A percentile compares a stretch with the other conserved stretches of the same genome.
These are phyloP conservation scores for Acanthamoeba triangularis DNA, from an alignment of 208 protist genomes.

Conservation along the genomic window DNA sequence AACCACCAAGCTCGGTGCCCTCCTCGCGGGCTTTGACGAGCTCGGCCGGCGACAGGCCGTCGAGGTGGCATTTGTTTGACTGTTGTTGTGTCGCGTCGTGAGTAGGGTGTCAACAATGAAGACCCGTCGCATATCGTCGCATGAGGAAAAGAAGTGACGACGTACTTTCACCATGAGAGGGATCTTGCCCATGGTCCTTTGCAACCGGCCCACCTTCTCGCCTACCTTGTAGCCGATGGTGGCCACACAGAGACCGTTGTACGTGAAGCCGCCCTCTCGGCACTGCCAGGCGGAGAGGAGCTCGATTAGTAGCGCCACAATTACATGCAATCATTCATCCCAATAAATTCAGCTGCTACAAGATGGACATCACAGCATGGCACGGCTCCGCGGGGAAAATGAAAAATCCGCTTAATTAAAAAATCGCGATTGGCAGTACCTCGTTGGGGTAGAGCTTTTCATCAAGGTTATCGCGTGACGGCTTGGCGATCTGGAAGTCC, in stretches of 20 bases:
- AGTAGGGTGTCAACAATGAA: neutral
- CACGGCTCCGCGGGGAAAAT: neutral
- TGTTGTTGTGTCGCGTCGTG: neutral
- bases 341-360: neutral
- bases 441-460: constrained; percentile 73
- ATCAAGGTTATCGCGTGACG: constrained; percentile 3
- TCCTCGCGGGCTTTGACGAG: constrained; percentile 85
- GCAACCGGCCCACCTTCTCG: constrained; percentile 18
- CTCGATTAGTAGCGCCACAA: neutral
- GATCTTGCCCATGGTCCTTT: constrained; percentile 84
- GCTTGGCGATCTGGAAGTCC: constrained; percentile 11
- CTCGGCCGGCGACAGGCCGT: constrained; percentile 81
- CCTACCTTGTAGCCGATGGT: constrained; percentile 64
- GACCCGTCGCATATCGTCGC: neutral
- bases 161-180: constrained; percentile 92
- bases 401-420: neutral
- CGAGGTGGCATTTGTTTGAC: constrained; percentile 91
- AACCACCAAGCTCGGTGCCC: constrained; percentile 96
- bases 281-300: constrained; percentile 70
- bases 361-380: neutral
- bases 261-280: constrained; percentile 84
- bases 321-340: neutral
- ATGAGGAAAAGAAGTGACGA: neutral
- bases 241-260: constrained; percentile 80
- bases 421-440: neutral